Evolutionary conservation across 192 early-diverging fungal genomes (phyloP).

Genomic region (Thoreauomyces humboldtii): DNA sequence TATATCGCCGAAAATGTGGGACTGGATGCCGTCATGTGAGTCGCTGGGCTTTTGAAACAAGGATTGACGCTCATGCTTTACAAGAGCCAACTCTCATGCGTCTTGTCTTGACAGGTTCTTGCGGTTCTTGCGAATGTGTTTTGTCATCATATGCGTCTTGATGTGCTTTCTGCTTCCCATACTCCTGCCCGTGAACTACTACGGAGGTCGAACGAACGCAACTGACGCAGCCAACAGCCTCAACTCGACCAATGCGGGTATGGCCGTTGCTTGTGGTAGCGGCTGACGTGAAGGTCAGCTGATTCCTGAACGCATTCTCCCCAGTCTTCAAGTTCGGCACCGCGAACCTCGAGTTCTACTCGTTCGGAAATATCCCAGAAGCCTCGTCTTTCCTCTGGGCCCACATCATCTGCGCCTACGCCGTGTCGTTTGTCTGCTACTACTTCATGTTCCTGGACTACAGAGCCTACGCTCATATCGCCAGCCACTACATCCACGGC

Average conservation of each 20-base stretch:
- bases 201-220: no score
- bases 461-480: slow-evolving; percentile 33
- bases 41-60: no score
- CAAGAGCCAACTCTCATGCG: no score
- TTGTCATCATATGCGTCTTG: slow-evolving; percentile 23
- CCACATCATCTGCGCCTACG: slow-evolving; percentile 39
- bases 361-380: slow-evolving; percentile 36
- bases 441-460: slow-evolving; percentile 38
- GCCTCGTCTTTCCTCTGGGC: slow-evolving; percentile 33
- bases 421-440: slow-evolving; percentile 37
- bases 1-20: slow-evolving; percentile 45
- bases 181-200: slow-evolving; percentile 46
- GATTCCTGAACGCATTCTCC: no score
- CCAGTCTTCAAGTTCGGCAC: slow-evolving; percentile 10
- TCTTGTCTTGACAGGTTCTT: slow-evolving; percentile 35
- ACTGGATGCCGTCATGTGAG: slow-evolving; percentile 47
- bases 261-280: no score
- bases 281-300: no score
- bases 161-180: slow-evolving; percentile 32
- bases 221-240: slow-evolving; percentile 4
- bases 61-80: no score
- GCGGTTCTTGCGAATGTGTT: slow-evolving; percentile 43
- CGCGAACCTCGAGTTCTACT: slow-evolving; percentile 15
- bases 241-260: no score
- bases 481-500: slow-evolving; percentile 32